Percentiles rank a stretch among this genome's conserved stretches.
phyloP scores from a whole-genome alignment of 73 alveolate genomes.

The Paramecium primaurelia region DNA sequence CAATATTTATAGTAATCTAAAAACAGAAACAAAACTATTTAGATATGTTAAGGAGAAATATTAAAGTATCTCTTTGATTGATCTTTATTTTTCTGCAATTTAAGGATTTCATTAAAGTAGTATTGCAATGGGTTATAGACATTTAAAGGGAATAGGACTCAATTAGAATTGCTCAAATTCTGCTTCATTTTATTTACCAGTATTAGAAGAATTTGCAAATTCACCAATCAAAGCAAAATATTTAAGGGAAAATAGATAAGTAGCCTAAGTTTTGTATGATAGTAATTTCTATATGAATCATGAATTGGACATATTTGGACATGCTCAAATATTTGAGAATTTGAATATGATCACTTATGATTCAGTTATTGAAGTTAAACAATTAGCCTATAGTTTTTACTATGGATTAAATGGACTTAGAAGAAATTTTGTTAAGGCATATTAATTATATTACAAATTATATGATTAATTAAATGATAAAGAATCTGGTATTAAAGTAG shows the following conservation, averaged over 20 bases:
- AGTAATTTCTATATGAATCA: not conserved
- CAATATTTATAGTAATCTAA: not conserved
- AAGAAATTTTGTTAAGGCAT: not conserved
- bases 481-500: not conserved
- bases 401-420: not conserved
- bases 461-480: not conserved
- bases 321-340: not conserved
- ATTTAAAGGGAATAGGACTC: not conserved
- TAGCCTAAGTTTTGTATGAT: not conserved
- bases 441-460: not conserved
- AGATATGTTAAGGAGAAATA: not conserved
- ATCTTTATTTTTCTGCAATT: not conserved
- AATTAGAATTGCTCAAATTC: slow-evolving; percentile 1
- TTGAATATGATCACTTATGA: not conserved
- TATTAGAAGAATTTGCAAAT: not conserved
- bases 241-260: not conserved
- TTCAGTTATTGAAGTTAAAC: not conserved
- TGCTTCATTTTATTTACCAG: not conserved
- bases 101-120: not conserved
- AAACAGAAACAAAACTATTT: not conserved
- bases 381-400: not conserved
- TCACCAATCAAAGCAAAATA: not conserved
- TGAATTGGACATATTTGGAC: not conserved
- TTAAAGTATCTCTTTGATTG: not conserved
- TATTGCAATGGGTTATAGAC: not conserved